Evolutionary conservation across 306 rosid genomes (phyloP).

Genomic region (Hylodesmum podocarpum): DNA sequence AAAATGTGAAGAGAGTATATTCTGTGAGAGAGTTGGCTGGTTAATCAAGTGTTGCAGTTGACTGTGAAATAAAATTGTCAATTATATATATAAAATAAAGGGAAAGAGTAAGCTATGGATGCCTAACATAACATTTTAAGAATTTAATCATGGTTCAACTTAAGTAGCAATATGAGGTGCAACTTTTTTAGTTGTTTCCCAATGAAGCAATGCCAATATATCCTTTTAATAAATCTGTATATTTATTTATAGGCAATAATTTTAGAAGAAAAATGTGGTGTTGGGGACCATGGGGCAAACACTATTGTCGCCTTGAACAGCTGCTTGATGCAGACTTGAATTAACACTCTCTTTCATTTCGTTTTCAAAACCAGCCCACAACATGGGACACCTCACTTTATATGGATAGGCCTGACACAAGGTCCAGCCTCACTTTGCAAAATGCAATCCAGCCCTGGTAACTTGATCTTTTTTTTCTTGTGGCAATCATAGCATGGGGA

Average conservation of each 20-base stretch:
- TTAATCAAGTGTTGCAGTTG: too few relatives aligned
- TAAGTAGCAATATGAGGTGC: background rate
- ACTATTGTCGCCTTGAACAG: conserved; percentile 23
- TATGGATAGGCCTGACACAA: conserved; percentile 14
- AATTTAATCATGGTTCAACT: background rate
- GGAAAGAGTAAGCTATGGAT: background rate
- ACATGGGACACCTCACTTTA: conserved; percentile 27
- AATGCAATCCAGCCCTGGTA: background rate
- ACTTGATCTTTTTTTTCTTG: background rate
- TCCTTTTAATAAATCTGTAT: background rate
- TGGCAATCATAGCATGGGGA: conserved; percentile 6
- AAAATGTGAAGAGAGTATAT: too few relatives aligned
- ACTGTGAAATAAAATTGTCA: too few relatives aligned
- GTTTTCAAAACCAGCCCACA: conserved; percentile 28
- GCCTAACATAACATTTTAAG: background rate
- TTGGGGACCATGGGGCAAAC: conserved; percentile 32
- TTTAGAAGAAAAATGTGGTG: background rate
- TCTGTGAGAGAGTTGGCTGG: too few relatives aligned
- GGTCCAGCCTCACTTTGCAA: conserved; percentile 31
- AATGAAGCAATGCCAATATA: background rate
- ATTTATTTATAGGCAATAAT: background rate
- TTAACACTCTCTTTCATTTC: conserved; percentile 30
- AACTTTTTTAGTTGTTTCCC: background rate
- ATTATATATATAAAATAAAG: background rate
- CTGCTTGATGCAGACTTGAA: conserved; percentile 27